Conservation (phyloP, 2,329 filamentous ascomycete species). For the Cytospora mali region DNA sequence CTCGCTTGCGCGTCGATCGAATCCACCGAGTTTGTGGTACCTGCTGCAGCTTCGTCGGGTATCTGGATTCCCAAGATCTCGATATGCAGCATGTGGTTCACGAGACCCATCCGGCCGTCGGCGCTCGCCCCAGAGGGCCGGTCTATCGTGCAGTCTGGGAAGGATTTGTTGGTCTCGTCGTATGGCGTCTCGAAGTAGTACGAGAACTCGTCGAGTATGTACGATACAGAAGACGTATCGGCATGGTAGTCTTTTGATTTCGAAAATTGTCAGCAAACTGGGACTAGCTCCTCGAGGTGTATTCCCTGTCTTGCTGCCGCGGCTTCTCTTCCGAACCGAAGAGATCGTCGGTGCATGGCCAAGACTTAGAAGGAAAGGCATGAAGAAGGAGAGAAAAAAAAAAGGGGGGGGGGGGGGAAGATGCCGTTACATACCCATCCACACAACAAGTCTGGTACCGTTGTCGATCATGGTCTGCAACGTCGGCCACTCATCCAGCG, state of each 20-base stretch:
- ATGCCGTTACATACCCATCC: conserved; percentile 57
- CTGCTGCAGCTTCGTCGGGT: conserved; percentile 37
- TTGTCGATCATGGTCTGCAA: conserved; percentile 65
- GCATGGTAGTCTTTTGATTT: conserved; percentile 60
- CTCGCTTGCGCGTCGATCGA: conserved; percentile 46
- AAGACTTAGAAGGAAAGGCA: not conserved
- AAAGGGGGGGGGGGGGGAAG: no score
- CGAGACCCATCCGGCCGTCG: conserved; percentile 48
- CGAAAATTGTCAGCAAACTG: conserved; percentile 29
- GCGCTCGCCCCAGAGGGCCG: conserved; percentile 54
- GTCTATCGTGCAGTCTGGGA: conserved; percentile 67
- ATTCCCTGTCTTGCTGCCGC: not conserved
- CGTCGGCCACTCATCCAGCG: conserved; percentile 67
- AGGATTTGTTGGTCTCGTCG: conserved; percentile 60
- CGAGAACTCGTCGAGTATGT: conserved; percentile 65
- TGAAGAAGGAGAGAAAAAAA: no score
- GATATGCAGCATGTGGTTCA: conserved; percentile 67
- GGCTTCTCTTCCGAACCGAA: conserved; percentile 2
- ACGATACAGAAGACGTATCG: conserved; percentile 55
- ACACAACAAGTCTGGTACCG: conserved; percentile 67
- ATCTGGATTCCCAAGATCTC: conserved; percentile 38
- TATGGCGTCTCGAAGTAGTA: conserved; percentile 68
- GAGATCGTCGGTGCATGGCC: not conserved
- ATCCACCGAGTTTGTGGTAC: conserved; percentile 51
- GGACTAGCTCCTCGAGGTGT: not conserved